Conservation (phyloP, 2,329 filamentous ascomycete genomes). For the Didymella sp. region DNA sequence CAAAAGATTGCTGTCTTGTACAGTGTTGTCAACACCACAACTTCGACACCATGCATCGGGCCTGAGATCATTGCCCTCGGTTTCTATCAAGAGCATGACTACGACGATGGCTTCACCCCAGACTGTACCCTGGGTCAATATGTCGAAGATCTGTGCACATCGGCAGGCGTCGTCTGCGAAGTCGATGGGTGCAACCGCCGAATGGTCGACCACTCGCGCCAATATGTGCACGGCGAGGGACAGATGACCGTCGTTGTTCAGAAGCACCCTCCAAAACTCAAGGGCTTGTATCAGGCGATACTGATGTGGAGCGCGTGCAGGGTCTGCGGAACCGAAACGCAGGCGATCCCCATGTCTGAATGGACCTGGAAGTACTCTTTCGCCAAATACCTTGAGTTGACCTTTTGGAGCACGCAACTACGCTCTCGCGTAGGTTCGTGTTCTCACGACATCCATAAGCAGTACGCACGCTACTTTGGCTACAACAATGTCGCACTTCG, state of each 20-base stretch:
- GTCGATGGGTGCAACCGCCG: slow-evolving; percentile 85
- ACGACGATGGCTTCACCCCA: slow-evolving; percentile 71
- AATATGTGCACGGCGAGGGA: slow-evolving; percentile 95
- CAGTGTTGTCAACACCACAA: slow-evolving; percentile 91
- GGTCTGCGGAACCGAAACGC: slow-evolving; percentile 87
- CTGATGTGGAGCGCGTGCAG: slow-evolving; percentile 99
- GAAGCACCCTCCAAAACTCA: slow-evolving; percentile 70
- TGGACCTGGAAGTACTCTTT: slow-evolving; percentile 98
- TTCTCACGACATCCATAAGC: slow-evolving; percentile 87
- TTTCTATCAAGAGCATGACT: slow-evolving; percentile 91
- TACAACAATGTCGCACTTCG: slow-evolving; percentile 84
- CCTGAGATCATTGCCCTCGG: slow-evolving; percentile 88
- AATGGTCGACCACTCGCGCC: slow-evolving; percentile 92
- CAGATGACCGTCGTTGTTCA: slow-evolving; percentile 92
- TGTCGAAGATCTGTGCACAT: slow-evolving; percentile 84
- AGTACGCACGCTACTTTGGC: slow-evolving; percentile 93
- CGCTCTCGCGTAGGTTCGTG: slow-evolving; percentile 78
- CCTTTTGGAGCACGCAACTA: slow-evolving; percentile 90
- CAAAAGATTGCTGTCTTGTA: slow-evolving; percentile 96
- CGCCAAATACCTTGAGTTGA: slow-evolving; percentile 96
- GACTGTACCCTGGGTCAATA: slow-evolving; percentile 96
- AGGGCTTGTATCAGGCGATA: slow-evolving; percentile 74
- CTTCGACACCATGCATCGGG: slow-evolving; percentile 90
- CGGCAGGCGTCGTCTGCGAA: slow-evolving; percentile 77
- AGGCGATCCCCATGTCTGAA: slow-evolving; percentile 88